These are phyloP conservation scores for Cercophora newfieldiana DNA, from an alignment of 495 filamentous ascomycete species.

Conservation along the genomic window DNA sequence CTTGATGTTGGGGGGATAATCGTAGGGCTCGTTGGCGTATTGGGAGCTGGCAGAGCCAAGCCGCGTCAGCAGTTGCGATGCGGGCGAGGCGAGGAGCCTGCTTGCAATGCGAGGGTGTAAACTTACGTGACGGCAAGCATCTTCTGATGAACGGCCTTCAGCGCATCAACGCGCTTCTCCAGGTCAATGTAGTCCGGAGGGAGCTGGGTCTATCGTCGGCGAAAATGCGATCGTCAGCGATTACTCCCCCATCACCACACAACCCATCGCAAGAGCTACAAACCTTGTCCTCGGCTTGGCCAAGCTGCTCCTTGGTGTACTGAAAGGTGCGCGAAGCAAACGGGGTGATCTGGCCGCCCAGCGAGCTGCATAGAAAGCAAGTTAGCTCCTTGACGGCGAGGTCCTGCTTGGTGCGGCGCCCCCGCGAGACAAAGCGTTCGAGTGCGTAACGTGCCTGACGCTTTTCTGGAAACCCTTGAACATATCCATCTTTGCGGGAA, in stretches of 20 bases:
- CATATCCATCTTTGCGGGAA: constrained; percentile 30
- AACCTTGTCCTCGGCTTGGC: constrained; percentile 93
- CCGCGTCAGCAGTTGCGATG: background rate
- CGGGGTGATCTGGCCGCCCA: constrained; percentile 67
- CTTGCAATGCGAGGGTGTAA: background rate
- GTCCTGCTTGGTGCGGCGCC: background rate
- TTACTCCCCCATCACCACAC: background rate
- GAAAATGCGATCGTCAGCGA: background rate
- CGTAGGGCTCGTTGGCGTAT: constrained; percentile 94
- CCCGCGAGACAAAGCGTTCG: background rate
- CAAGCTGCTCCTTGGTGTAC: constrained; percentile 94
- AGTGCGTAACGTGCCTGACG: constrained; percentile 28
- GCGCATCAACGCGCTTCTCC: constrained; percentile 96
- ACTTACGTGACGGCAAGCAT: constrained; percentile 94
- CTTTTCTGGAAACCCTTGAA: constrained; percentile 41
- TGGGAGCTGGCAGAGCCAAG: constrained; percentile 65
- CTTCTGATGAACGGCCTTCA: constrained; percentile 96
- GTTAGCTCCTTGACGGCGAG: constrained; percentile 23
- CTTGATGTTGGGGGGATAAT: constrained; percentile 98
- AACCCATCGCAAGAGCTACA: constrained; percentile 10
- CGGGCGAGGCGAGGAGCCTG: background rate
- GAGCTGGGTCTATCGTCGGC: constrained; percentile 71
- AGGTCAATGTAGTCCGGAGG: constrained; percentile 97
- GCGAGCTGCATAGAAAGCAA: constrained; percentile 35
- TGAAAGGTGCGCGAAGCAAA: constrained; percentile 94